Evolutionary conservation across 2,329 filamentous ascomycete species (phyloP), one percentile per base, ranked within the genome.

Genomic region (Macrophomina phaseolina): DNA sequence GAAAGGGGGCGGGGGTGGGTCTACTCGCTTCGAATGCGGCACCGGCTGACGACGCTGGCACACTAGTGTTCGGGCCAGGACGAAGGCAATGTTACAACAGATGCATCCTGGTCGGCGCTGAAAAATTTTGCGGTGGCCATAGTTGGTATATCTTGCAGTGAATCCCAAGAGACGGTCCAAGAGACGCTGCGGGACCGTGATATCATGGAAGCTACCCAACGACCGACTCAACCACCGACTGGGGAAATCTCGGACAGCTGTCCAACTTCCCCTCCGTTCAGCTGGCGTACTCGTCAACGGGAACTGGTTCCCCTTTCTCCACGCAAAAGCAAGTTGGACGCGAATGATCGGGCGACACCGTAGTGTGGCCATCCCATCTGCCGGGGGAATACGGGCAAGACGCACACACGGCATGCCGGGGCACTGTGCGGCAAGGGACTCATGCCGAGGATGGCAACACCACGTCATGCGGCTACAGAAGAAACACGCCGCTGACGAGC

Each of bases 381-480:
- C 55, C 55, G 55, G 55, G 38, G 12, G 40, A 60, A 60, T 42
- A 46, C 55, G 55, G 55, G 55, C 18, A 23, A 14, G 4, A 16
- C 5, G 55, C 46, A 30, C 14, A 18, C 28, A 18, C 28, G 38
- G 55, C 8, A 28, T 4, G 55, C 55, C 55, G 55, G 55, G 38
- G 28, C 28, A n/a, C 5, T 12, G 28, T 58, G 36, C 38, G 53
- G 53, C 16, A 40, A 16, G 53, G 36, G 18, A 58, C 53, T 42
- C 28, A 28, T 16, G 4, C 23, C 58, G 11, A n/a, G 7, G 5
- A 49, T 6, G 40, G 45, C 32, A 48, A 38, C 42, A 36, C 58
- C n/a, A 62, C 58, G 58, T 62, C 42, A 62, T 62, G 58, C 58
- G 58, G 58, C 58, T 62, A 38, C 58, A 28, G 5, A 2, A 38